A percentile compares a stretch with the other conserved stretches of the same genome.
These are phyloP conservation scores for Saccharomyces paradoxus DNA, from an alignment of 805 yeast genomes.

Conservation along the genomic window DNA sequence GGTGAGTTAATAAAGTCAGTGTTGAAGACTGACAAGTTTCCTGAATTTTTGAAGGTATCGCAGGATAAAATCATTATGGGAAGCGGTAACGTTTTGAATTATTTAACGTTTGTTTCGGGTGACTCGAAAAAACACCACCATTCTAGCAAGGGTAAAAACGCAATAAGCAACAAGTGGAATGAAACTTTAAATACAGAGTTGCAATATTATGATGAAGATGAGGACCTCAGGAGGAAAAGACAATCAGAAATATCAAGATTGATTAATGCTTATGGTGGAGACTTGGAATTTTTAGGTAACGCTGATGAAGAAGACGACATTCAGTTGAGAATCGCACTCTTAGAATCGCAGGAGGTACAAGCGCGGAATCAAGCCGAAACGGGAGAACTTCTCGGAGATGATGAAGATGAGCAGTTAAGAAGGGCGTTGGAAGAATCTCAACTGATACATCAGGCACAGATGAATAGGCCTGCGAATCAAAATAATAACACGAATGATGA, in stretches of 20 bases:
- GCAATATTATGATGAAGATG: constrained; percentile 25
- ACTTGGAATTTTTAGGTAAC: constrained; percentile 3
- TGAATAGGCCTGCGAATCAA: constrained; percentile 2
- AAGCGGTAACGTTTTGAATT: constrained; percentile 25
- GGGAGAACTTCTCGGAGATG: not conserved
- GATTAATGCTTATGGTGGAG: constrained; percentile 24
- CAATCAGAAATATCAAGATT: constrained; percentile 14
- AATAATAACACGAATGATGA: not conserved
- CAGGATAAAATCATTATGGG: constrained; percentile 27
- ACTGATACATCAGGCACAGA: not conserved
- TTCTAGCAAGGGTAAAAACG: constrained; percentile 5
- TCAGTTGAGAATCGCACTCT: constrained; percentile 27
- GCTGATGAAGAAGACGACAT: constrained; percentile 25
- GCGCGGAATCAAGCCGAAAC: constrained; percentile 1
- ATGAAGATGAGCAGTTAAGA: constrained; percentile 7
- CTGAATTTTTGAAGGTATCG: constrained; percentile 26
- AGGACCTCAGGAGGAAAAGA: constrained; percentile 10
- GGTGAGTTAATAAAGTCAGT: constrained; percentile 27
- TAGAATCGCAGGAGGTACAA: constrained; percentile 23
- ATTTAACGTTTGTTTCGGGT: constrained; percentile 21
- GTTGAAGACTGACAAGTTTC: constrained; percentile 25
- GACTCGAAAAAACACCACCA: constrained; percentile 2
- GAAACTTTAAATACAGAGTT: constrained; percentile 21
- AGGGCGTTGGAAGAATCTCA: constrained; percentile 11
- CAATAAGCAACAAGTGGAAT: constrained; percentile 26